phyloP scores from a whole-genome alignment of 2,329 filamentous ascomycete genomes.

The Neoscytalidium dimidiatum region DNA sequence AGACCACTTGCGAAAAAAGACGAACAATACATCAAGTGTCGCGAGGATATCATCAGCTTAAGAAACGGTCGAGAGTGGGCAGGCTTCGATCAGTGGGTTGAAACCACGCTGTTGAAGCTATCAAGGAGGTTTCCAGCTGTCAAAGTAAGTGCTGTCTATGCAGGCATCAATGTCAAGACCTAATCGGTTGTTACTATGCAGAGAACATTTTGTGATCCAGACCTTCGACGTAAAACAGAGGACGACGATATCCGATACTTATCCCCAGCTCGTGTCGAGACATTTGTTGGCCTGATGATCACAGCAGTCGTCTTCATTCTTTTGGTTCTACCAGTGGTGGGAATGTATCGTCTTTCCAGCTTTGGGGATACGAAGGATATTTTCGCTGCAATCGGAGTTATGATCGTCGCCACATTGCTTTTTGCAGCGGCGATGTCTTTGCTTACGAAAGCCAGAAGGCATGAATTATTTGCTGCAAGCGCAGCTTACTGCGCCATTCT shows the following conservation, averaged over 20 bases:
- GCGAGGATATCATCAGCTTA: constrained; percentile 35
- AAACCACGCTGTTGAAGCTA: constrained; percentile 20
- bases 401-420: constrained; percentile 34
- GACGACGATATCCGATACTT: constrained; percentile 26
- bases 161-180: too few species aligned
- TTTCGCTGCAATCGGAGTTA: constrained; percentile 31
- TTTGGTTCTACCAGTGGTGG: constrained; percentile 32
- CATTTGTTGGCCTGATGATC: constrained; percentile 33
- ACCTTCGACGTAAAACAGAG: constrained; percentile 28
- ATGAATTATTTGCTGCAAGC: constrained; percentile 41
- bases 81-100: constrained; percentile 34
- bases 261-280: constrained; percentile 29
- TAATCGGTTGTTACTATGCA: constrained; percentile 14
- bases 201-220: constrained; percentile 29
- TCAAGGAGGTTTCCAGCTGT: constrained; percentile 11
- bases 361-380: constrained; percentile 22
- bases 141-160: background rate
- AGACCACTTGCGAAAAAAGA: constrained; percentile 28
- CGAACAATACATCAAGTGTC: constrained; percentile 28
- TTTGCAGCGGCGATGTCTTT: constrained; percentile 41
- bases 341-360: constrained; percentile 28
- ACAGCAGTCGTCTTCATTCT: constrained; percentile 34
- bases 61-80: constrained; percentile 33
- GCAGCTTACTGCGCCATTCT: constrained; percentile 43
- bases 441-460: constrained; percentile 37